These are phyloP conservation scores for Saturnispora serradocipensis DNA, from an alignment of 805 yeast genomes.

Conservation along the genomic window DNA sequence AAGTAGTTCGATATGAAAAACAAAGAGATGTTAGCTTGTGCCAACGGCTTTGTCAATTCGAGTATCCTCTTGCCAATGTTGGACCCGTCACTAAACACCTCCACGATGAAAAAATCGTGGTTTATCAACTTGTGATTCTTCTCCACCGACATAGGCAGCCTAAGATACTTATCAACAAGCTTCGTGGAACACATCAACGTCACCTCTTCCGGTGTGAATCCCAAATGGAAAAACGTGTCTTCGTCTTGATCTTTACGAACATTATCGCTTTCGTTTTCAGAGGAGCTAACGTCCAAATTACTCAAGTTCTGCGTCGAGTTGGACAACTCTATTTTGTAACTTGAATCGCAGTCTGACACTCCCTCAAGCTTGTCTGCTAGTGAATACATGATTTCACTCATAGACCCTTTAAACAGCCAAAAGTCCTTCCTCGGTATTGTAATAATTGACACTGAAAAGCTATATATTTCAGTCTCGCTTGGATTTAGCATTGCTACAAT, in stretches of 20 bases:
- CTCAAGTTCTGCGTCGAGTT: conserved; percentile 5
- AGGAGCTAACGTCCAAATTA: conserved; percentile 3
- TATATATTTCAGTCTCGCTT: conserved; percentile 37
- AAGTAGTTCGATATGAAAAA: conserved; percentile 57
- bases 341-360: conserved; percentile 7
- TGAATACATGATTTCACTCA: conserved; percentile 37
- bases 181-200: conserved; percentile 44
- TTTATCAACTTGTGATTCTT: conserved; percentile 32
- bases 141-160: conserved; percentile 31
- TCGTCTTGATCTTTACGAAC: conserved; percentile 25
- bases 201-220: conserved; percentile 54
- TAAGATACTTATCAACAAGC: conserved; percentile 32
- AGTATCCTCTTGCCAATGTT: conserved; percentile 45
- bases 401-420: conserved; percentile 45
- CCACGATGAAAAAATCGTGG: conserved; percentile 42
- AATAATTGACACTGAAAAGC: conserved; percentile 37
- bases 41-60: conserved; percentile 49
- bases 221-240: conserved; percentile 46
- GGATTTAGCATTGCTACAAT: conserved; percentile 12
- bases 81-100: conserved; percentile 52
- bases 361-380: conserved; percentile 26
- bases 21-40: conserved; percentile 45
- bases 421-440: conserved; percentile 44
- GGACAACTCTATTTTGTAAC: conserved; percentile 6
- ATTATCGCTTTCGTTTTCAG: background rate